A percentile compares a stretch with the other conserved stretches of the same genome.
Evolutionary conservation across 257 asterid species (phyloP).

Genomic region (Nicotiana knightiana): DNA sequence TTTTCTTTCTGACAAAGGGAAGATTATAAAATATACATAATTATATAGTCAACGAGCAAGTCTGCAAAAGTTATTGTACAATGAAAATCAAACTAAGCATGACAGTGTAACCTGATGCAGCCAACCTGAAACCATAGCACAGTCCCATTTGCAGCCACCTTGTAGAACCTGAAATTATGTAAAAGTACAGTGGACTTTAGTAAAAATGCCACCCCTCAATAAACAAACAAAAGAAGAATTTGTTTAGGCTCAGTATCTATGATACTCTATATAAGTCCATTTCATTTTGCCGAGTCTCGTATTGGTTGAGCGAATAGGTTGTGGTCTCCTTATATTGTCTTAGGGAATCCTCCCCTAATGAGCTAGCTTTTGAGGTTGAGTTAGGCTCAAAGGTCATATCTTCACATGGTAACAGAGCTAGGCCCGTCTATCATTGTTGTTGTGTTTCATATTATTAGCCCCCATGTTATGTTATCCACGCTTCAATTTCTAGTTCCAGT

Average conservation of each 20-base stretch:
- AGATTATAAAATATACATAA: neutral
- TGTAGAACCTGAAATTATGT: constrained; percentile 61
- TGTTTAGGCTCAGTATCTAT: neutral
- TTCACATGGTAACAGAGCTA: too few relatives aligned
- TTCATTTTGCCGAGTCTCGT: too few relatives aligned
- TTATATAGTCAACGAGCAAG: neutral
- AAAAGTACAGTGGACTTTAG: neutral
- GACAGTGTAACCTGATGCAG: constrained; percentile 66
- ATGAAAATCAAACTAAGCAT: constrained; percentile 8
- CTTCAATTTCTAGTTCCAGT: too few relatives aligned
- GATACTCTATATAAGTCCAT: neutral
- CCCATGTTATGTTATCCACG: too few relatives aligned
- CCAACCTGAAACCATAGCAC: constrained; percentile 99
- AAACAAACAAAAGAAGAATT: neutral
- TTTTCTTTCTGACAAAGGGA: neutral
- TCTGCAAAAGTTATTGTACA: neutral
- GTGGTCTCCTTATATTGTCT: too few relatives aligned
- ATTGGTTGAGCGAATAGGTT: too few relatives aligned
- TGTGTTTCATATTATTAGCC: too few relatives aligned
- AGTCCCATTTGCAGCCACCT: constrained; percentile 76
- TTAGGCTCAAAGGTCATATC: too few relatives aligned
- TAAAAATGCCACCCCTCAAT: neutral
- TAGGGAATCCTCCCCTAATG: too few relatives aligned
- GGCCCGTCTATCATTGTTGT: too few relatives aligned
- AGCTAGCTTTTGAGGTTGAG: too few relatives aligned